Base-by-base conservation (phyloP, 2,329 filamentous ascomycete genomes). In the Alternaria infectoria region DNA sequence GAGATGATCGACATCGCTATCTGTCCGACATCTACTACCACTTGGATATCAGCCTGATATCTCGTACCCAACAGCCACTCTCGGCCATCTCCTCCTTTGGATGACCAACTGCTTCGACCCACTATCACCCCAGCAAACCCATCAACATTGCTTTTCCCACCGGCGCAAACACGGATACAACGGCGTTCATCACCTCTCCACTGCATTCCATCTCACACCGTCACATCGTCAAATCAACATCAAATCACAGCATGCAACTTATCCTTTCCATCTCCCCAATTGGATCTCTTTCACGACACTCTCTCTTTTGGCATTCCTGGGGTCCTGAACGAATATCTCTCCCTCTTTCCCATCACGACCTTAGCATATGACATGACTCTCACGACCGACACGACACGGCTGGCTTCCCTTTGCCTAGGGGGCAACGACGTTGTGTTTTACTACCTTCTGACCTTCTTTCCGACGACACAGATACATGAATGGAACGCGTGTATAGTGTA, bases 301-400 rank as follows among this genome's bases (percentile, higher is more conserved):
- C 49, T 36, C 19, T 51, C 13, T 5, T 26, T 52, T 36, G 49
- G 28, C 36, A 40, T 40, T 40, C 15, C 36, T 40, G 36, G 36
- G 36, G 36, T 40, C 36, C 0, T 40, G 36, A 40, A 40, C 36
- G 36, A n/a, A 51, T 21, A 17, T 51, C 28, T 30, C 17, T 51
- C 19, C 17, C 49, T 55, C 40, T 25, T 56, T 36, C 45, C 47
- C 46, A 54, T 36, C 45, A 62, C 46, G 59, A 62, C 54, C 32
- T 52, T 62, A 51, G 45, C 56, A 61, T 52, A 61, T 52, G 47
- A 57, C 59, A 57, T 47, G 59, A 57, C 57, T 51, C 25, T 56
- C 45, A 51, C 58, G 51, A 56, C 58, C 32, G 56, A 52, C 30
- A 45, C 43, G 43, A 13, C 43, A 52, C 47, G 28, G 47, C 47